Evolutionary conservation across 2,329 filamentous ascomycete species (phyloP).

Genomic region (Penicillium sclerotiorum): DNA sequence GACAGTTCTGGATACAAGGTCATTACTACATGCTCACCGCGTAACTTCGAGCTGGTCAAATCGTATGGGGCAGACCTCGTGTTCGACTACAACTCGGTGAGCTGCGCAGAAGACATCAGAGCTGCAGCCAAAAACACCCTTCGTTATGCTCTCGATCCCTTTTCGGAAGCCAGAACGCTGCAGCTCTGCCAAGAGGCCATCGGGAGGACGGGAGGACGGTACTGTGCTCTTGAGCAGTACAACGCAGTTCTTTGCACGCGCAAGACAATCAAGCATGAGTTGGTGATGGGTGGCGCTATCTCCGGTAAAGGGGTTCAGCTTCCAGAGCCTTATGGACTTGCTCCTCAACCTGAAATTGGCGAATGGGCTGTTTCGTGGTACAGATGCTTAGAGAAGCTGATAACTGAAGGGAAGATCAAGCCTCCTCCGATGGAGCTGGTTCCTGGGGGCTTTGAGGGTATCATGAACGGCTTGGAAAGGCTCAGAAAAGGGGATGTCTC

Average conservation of each 20-base stretch:
- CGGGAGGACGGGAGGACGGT: conserved; percentile 24
- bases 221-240: conserved; percentile 28
- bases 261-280: conserved; percentile 24
- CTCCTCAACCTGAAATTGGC: conserved; percentile 21
- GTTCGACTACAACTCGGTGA: conserved; percentile 41
- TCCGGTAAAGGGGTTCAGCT: conserved; percentile 24
- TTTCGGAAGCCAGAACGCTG: conserved; percentile 22
- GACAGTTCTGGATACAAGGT: conserved; percentile 31
- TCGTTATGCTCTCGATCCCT: conserved; percentile 25
- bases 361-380: conserved; percentile 25
- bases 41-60: conserved; percentile 37
- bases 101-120: conserved; percentile 34
- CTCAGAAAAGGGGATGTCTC: conserved; percentile 22
- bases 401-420: conserved; percentile 15
- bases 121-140: conserved; percentile 37
- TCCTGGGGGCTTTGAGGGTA: conserved; percentile 18
- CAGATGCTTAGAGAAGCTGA: conserved; percentile 12
- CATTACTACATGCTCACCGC: conserved; percentile 39
- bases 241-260: conserved; percentile 20
- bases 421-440: conserved; percentile 15
- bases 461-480: conserved; percentile 18
- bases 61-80: conserved; percentile 38
- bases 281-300: conserved; percentile 28
- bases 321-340: conserved; percentile 25
- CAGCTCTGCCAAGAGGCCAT: conserved; percentile 24